A percentile compares a stretch with the other conserved stretches of the same genome.
These are phyloP conservation scores for Epipyxis sp. DNA, from an alignment of 108 stramenopile species.

Conservation along the genomic window DNA sequence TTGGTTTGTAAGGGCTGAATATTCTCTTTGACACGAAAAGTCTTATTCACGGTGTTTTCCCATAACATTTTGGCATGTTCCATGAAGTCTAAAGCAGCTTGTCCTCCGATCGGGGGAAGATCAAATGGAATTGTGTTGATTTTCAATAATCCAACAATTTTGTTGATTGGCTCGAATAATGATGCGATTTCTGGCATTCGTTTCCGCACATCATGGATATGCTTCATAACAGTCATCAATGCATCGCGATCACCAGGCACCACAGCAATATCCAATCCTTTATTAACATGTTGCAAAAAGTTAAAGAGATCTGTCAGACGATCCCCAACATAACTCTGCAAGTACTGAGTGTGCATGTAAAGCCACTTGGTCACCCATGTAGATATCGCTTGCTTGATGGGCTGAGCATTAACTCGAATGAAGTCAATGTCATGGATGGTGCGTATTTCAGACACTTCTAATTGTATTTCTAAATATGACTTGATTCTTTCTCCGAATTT, in stretches of 20 bases:
- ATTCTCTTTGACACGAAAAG: constrained; percentile 48
- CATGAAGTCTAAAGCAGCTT: constrained; percentile 42
- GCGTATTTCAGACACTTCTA: constrained; percentile 39
- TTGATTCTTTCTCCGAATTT: constrained; percentile 50
- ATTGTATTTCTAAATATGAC: constrained; percentile 33
- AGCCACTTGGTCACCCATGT: constrained; percentile 57
- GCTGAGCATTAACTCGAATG: constrained; percentile 47
- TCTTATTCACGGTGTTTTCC: constrained; percentile 50
- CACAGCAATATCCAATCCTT: constrained; percentile 33
- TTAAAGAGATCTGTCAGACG: constrained; percentile 35
- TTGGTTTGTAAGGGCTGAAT: constrained; percentile 50
- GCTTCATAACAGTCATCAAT: constrained; percentile 46
- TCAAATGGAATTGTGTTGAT: constrained; percentile 43
- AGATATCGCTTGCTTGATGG: constrained; percentile 51
- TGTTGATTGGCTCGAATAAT: constrained; percentile 37
- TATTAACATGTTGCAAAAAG: constrained; percentile 41
- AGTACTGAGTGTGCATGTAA: constrained; percentile 47
- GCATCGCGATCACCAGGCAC: constrained; percentile 33
- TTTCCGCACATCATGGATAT: constrained; percentile 45
- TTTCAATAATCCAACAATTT: constrained; percentile 44
- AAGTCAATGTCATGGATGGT: constrained; percentile 45
- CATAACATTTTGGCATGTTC: constrained; percentile 45
- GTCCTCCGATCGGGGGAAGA: constrained; percentile 30
- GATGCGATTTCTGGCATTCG: constrained; percentile 37
- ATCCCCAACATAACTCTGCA: constrained; percentile 35